Conservation (phyloP, 176 grass and related monocot species). For the Elaeis guineensis region DNA sequence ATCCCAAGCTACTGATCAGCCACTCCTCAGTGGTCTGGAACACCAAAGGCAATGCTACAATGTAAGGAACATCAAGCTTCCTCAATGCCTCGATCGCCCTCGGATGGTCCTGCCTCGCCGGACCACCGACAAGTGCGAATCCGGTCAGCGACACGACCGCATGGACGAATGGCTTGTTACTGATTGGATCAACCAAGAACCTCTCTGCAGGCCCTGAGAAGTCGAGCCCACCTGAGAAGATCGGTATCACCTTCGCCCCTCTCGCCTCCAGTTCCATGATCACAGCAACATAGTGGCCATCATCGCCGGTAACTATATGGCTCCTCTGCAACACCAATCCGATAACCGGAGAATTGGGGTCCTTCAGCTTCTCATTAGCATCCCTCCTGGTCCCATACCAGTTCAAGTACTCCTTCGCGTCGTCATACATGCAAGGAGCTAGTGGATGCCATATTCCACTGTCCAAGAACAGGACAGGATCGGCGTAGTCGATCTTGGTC, state of each 20-base stretch:
- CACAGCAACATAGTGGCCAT: constrained; percentile 90
- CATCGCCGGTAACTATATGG: constrained; percentile 95
- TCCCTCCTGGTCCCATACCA: constrained; percentile 85
- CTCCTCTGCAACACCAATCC: constrained; percentile 86
- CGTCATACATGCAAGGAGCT: constrained; percentile 84
- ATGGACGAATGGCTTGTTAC: constrained; percentile 68
- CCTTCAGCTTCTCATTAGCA: constrained; percentile 40
- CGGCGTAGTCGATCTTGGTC: constrained; percentile 58
- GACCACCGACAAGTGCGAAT: constrained; percentile 91
- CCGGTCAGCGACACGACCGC: constrained; percentile 89
- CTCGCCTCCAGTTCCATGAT: constrained; percentile 98
- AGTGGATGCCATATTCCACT: constrained; percentile 93
- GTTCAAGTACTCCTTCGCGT: constrained; percentile 97
- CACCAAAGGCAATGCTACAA: constrained; percentile 90
- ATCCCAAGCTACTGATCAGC: constrained; percentile 87
- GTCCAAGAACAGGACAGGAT: constrained; percentile 89
- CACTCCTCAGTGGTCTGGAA: constrained; percentile 99
- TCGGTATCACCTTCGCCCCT: constrained; percentile 82
- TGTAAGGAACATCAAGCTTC: constrained; percentile 97
- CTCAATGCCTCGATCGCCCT: constrained; percentile 70
- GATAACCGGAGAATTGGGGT: constrained; percentile 49
- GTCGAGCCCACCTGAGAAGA: constrained; percentile 88
- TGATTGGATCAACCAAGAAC: constrained; percentile 64
- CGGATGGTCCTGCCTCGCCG: constrained; percentile 93
- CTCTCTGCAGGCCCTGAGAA: constrained; percentile 56